A percentile compares a stretch with the other conserved stretches of the same genome.
phyloP scores from a whole-genome alignment of 2,329 filamentous ascomycete species.

The Aspergillus sergii region DNA sequence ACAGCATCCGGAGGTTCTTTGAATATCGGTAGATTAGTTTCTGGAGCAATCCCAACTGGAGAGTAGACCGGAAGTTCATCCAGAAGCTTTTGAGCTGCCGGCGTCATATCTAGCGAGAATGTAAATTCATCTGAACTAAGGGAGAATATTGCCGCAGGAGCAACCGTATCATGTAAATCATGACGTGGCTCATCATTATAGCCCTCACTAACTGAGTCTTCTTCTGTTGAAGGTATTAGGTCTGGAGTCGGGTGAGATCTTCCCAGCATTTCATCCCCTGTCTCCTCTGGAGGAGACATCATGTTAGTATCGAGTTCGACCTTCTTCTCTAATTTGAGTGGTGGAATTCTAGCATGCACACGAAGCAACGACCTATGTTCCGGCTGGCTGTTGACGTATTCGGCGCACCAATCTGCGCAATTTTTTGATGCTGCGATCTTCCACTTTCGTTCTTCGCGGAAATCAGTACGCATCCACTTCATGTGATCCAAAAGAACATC shows the following conservation, averaged over 20 bases:
- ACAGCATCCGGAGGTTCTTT: constrained; percentile 68
- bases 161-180: constrained; percentile 45
- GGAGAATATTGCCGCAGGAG: constrained; percentile 80
- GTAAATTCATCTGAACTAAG: constrained; percentile 80
- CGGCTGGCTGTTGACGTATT: constrained; percentile 70
- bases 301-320: constrained; percentile 30
- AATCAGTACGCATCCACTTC: constrained; percentile 98
- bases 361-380: constrained; percentile 70
- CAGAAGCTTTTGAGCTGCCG: constrained; percentile 74
- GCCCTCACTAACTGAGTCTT: constrained; percentile 57
- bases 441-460: constrained; percentile 91
- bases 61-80: constrained; percentile 81
- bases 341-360: constrained; percentile 53
- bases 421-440: constrained; percentile 80
- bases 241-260: constrained; percentile 64
- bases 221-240: constrained; percentile 65
- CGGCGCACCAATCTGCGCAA: constrained; percentile 78
- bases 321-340: constrained; percentile 28
- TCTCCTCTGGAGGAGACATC: constrained; percentile 37
- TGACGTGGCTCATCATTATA: constrained; percentile 48
- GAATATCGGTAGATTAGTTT: constrained; percentile 59
- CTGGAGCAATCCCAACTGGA: constrained; percentile 58
- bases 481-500: constrained; percentile 87
- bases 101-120: constrained; percentile 74
- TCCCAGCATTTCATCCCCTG: constrained; percentile 32